These are phyloP conservation scores for Brettanomyces anomalus DNA, from an alignment of 805 yeast species.

Conservation along the genomic window DNA sequence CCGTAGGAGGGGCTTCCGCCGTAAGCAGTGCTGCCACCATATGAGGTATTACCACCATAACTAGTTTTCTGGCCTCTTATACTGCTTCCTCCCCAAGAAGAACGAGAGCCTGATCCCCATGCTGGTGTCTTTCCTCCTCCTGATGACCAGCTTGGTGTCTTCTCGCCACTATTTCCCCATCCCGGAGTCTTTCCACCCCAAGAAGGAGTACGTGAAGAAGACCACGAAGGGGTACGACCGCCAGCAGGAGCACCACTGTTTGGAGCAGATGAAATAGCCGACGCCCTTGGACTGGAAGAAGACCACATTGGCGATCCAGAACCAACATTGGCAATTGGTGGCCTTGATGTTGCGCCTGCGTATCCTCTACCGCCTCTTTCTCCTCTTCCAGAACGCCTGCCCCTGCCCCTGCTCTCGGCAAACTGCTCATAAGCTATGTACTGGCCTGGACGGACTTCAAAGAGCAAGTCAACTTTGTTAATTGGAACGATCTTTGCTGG, in stretches of 20 bases:
- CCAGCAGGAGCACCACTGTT: slow-evolving; percentile 25
- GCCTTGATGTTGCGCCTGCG: neutral
- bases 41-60: slow-evolving; percentile 4
- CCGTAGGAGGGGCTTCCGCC: slow-evolving; percentile 21
- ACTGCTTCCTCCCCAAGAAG: slow-evolving; percentile 27
- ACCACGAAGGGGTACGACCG: slow-evolving; percentile 48
- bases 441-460: slow-evolving; percentile 55
- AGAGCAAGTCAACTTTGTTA: slow-evolving; percentile 68
- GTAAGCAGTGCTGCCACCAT: slow-evolving; percentile 13
- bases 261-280: slow-evolving; percentile 43
- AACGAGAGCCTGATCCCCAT: slow-evolving; percentile 23
- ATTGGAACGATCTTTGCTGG: slow-evolving; percentile 83
- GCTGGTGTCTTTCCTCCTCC: slow-evolving; percentile 31
- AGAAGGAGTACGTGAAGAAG: slow-evolving; percentile 17
- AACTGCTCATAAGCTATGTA: slow-evolving; percentile 74
- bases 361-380: slow-evolving; percentile 8
- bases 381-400: slow-evolving; percentile 5
- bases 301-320: slow-evolving; percentile 24
- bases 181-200: slow-evolving; percentile 32
- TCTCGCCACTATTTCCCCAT: slow-evolving; percentile 30
- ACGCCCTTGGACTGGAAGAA: slow-evolving; percentile 30
- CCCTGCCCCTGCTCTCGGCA: slow-evolving; percentile 35
- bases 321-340: slow-evolving; percentile 5
- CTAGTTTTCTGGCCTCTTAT: slow-evolving; percentile 1
- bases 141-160: slow-evolving; percentile 29